Conservation (phyloP, 305 asterid genomes). For the Andrographis paniculata region DNA sequence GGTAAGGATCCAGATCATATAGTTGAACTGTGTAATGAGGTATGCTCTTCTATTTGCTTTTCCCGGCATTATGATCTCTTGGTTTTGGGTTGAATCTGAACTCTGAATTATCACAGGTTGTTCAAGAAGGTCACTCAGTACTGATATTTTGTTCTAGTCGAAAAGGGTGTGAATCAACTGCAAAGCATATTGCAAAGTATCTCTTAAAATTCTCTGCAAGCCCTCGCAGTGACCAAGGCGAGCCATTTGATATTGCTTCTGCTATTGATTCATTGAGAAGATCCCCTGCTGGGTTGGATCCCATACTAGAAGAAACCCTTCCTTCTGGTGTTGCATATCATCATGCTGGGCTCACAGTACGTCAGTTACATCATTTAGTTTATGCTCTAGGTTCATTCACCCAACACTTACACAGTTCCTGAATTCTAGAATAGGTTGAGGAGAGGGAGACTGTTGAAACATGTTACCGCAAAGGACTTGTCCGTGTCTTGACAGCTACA, state of each 20-base stretch:
- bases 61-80: conserved; percentile 5
- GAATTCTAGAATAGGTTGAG: conserved; percentile 58
- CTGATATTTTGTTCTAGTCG: conserved; percentile 95
- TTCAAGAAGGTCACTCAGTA: conserved; percentile 98
- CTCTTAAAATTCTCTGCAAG: conserved; percentile 50
- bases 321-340: conserved; percentile 97
- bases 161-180: conserved; percentile 98
- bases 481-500: conserved; percentile 98
- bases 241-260: conserved; percentile 47
- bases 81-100: conserved; percentile 16
- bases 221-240: conserved; percentile 39
- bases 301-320: conserved; percentile 85
- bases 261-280: conserved; percentile 84
- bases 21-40: conserved; percentile 97
- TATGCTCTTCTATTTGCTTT: conserved; percentile 25
- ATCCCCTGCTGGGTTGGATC: conserved; percentile 97
- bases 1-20: conserved; percentile 99
- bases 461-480: conserved; percentile 97
- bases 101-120: conserved; percentile 51
- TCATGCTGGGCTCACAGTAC: conserved; percentile 98
- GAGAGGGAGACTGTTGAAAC: conserved; percentile 97
- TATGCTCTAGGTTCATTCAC: conserved; percentile 17
- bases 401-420: conserved; percentile 25
- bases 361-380: conserved; percentile 18
- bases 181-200: conserved; percentile 84